Evolutionary conservation across 2,329 filamentous ascomycete species (phyloP).

Genomic region (Sclerotinia subarctica): DNA sequence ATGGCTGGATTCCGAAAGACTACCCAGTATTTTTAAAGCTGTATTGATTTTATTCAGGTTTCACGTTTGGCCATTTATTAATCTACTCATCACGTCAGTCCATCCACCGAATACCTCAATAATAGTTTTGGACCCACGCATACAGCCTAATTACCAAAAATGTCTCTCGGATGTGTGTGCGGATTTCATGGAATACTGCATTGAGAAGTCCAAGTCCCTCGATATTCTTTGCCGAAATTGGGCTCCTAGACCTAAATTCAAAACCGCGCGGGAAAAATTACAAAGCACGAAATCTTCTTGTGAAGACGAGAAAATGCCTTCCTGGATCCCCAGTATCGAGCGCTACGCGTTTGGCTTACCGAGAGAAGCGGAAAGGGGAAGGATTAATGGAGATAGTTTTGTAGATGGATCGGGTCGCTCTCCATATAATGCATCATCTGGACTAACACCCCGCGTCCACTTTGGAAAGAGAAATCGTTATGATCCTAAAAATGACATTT

Average conservation of each 20-base stretch:
- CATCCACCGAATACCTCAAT: background rate
- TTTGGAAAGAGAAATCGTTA: background rate
- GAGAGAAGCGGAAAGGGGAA: background rate
- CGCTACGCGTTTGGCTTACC: slow-evolving; percentile 25
- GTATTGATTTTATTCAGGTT: background rate
- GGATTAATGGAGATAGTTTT: slow-evolving; percentile 28
- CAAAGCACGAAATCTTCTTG: background rate
- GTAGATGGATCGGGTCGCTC: slow-evolving; percentile 21
- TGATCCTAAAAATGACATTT: background rate
- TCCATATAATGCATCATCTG: slow-evolving; percentile 24
- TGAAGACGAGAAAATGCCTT: slow-evolving; percentile 21
- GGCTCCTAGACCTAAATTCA: slow-evolving; percentile 23
- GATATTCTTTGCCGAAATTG: slow-evolving; percentile 30
- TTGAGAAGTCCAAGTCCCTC: slow-evolving; percentile 28
- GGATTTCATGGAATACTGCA: slow-evolving; percentile 32
- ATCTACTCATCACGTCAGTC: background rate
- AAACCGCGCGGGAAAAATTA: background rate
- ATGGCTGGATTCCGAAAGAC: slow-evolving; percentile 1
- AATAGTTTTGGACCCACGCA: slow-evolving; percentile 19
- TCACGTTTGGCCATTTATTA: background rate
- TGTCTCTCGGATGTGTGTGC: slow-evolving; percentile 26
- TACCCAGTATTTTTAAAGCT: background rate
- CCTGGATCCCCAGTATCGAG: slow-evolving; percentile 27
- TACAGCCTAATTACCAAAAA: slow-evolving; percentile 29
- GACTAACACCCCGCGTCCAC: background rate